phyloP scores from a whole-genome alignment of 495 filamentous ascomycete genomes.

The Neurospora tetraspora region DNA sequence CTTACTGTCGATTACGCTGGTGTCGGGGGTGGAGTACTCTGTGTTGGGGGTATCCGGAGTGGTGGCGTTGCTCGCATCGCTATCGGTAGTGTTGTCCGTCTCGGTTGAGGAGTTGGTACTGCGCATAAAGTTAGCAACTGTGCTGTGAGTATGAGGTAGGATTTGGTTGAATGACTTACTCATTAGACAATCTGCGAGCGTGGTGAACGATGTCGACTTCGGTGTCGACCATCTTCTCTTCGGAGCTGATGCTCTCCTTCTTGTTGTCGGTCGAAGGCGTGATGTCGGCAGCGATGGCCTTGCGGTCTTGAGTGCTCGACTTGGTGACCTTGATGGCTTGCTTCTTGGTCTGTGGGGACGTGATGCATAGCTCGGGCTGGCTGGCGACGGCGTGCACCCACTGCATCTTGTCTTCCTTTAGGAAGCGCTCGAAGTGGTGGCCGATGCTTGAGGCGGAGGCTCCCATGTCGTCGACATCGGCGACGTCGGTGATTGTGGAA shows the following conservation, averaged over 20 bases:
- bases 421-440: neutral
- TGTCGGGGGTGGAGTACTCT: neutral
- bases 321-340: neutral
- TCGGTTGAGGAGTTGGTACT: neutral
- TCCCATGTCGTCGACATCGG: neutral
- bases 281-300: neutral
- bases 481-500: neutral
- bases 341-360: neutral
- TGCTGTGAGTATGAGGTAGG: neutral
- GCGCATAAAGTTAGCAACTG: neutral
- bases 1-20: neutral
- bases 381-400: neutral
- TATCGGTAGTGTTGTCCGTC: neutral
- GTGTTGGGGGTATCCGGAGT: neutral
- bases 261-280: neutral
- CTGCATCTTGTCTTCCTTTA: neutral
- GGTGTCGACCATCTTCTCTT: neutral
- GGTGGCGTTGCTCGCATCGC: neutral
- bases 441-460: neutral
- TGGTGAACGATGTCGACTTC: neutral
- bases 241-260: neutral
- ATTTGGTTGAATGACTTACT: neutral
- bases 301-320: neutral
- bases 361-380: neutral
- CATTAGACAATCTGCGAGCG: neutral